Percentiles rank a stretch among this genome's conserved stretches.
Conservation (phyloP, 2,329 filamentous ascomycete species). For the Colletotrichum somersetense region DNA sequence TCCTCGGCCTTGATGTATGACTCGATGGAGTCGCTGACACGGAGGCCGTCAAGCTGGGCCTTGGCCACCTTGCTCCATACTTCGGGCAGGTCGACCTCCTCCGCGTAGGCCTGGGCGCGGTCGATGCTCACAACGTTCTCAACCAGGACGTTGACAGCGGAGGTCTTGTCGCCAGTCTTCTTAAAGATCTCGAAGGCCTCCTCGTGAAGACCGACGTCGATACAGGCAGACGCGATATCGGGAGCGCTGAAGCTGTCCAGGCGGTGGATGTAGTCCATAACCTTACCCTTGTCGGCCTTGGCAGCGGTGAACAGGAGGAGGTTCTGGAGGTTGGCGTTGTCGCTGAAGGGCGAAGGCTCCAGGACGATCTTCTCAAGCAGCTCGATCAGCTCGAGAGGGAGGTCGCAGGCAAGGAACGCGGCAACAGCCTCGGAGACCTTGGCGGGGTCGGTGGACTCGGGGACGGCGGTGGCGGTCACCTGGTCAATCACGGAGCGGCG, state of each 20-base stretch:
- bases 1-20: slow-evolving; percentile 97
- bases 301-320: slow-evolving; percentile 95
- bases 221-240: slow-evolving; percentile 92
- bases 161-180: slow-evolving; percentile 91
- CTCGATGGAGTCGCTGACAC: slow-evolving; percentile 91
- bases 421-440: slow-evolving; percentile 96
- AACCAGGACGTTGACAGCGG: slow-evolving; percentile 91
- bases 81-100: slow-evolving; percentile 91
- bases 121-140: slow-evolving; percentile 99
- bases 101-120: slow-evolving; percentile 93
- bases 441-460: slow-evolving; percentile 90
- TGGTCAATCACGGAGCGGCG: slow-evolving; percentile 95
- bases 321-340: slow-evolving; percentile 97
- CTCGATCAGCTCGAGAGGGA: slow-evolving; percentile 95
- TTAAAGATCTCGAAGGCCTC: slow-evolving; percentile 99
- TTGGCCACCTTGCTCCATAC: slow-evolving; percentile 99
- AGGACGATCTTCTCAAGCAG: slow-evolving; percentile 98
- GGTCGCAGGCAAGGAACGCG: slow-evolving; percentile 89
- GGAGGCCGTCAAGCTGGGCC: slow-evolving; percentile 95
- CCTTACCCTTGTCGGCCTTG: slow-evolving; percentile 93
- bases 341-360: slow-evolving; percentile 99
- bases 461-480: slow-evolving; percentile 94
- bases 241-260: slow-evolving; percentile 90
- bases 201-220: slow-evolving; percentile 93
- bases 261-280: slow-evolving; percentile 96